phyloP scores from a whole-genome alignment of 306 rosid species.

The Fragaria ananassa region DNA sequence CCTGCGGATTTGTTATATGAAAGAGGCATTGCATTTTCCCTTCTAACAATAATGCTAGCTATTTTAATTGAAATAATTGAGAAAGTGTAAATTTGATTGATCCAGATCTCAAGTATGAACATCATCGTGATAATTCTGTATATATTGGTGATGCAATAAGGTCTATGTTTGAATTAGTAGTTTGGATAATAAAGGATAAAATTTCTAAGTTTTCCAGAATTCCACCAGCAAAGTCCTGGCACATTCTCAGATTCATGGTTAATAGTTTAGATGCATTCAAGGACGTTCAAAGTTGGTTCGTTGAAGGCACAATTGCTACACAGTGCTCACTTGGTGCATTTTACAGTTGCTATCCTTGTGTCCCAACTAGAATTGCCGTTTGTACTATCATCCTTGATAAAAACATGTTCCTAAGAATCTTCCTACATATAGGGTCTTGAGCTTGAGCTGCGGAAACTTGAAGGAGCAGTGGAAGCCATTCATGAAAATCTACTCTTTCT shows the following conservation, averaged over 20 bases:
- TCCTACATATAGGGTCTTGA: conserved; percentile 63
- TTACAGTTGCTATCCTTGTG: background rate
- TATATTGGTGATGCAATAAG: too few species aligned
- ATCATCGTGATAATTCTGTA: background rate
- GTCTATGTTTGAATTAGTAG: background rate
- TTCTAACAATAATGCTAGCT: background rate
- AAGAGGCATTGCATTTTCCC: background rate
- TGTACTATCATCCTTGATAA: background rate
- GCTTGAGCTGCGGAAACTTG: conserved; percentile 87
- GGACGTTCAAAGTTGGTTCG: background rate
- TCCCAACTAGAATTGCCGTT: background rate
- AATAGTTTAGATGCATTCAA: background rate
- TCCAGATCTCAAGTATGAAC: background rate
- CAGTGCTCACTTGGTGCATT: background rate
- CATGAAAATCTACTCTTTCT: conserved; percentile 79
- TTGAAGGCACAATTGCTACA: background rate
- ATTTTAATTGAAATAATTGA: background rate
- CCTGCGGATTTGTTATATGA: background rate
- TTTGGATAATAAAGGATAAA: background rate
- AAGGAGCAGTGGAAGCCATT: conserved; percentile 86
- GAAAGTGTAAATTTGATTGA: background rate
- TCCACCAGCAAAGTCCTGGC: background rate
- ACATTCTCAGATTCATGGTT: background rate
- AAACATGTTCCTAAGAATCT: background rate
- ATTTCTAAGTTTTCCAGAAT: background rate